Conservation (phyloP, 169 alveolate species). For the Sarcocystis neurona region DNA sequence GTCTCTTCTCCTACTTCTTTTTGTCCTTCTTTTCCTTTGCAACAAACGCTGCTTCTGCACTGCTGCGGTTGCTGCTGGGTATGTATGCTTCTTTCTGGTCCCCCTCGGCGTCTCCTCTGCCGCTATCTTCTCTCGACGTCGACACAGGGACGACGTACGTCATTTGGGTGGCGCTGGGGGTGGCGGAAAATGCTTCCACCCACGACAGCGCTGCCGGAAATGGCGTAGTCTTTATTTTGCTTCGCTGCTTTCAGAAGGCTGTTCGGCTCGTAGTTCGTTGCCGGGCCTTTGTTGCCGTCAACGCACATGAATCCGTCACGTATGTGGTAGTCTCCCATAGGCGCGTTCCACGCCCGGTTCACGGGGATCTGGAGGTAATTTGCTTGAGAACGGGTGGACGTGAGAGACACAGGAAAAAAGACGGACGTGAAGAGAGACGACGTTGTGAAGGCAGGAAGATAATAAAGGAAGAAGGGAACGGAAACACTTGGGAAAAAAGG, state of each 20-base stretch:
- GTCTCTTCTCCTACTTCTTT: too few species aligned
- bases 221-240: constrained; percentile 9
- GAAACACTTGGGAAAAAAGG: background rate
- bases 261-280: constrained; percentile 82
- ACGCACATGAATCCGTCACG: constrained; percentile 79
- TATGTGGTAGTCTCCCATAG: constrained; percentile 72
- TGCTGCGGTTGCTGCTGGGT: too few species aligned
- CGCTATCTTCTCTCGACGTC: background rate
- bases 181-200: constrained; percentile 15
- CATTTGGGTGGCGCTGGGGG: constrained; percentile 47
- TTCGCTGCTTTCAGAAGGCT: constrained; percentile 70
- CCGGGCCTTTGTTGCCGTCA: constrained; percentile 74
- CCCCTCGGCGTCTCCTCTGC: too few species aligned
- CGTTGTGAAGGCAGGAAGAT: background rate
- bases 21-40: too few species aligned
- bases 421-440: background rate
- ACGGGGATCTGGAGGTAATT: constrained; percentile 81
- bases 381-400: constrained; percentile 4
- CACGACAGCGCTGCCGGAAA: background rate
- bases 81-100: too few species aligned
- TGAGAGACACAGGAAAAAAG: background rate
- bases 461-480: background rate
- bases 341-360: constrained; percentile 78
- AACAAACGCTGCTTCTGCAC: too few species aligned
- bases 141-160: constrained; percentile 9